Base-by-base conservation (phyloP, 495 filamentous ascomycete genomes). In the Neurospora tetrasperma region DNA sequence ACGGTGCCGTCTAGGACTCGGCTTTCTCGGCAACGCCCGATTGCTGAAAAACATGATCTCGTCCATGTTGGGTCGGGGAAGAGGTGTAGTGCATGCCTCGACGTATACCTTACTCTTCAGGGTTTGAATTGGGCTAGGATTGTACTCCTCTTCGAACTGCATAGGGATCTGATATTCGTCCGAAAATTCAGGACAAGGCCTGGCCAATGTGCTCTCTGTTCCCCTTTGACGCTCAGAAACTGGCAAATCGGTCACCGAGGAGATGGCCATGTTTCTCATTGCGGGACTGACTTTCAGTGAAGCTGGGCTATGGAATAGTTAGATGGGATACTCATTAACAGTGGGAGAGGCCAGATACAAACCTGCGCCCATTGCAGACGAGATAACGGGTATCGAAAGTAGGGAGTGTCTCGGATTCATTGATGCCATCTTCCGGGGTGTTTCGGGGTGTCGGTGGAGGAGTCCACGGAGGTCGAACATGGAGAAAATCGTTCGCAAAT, bases 321-420 rank as follows among this genome's bases (percentile, higher is more conserved):
- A 76, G 71, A 40, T 38, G 43, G 20, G 2, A 43, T 43, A 69
- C 18, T 41, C 4, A 20, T 16, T 20, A 46, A 35, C 70, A 20
- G 27, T 14, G 35, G 43, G 23, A 27, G 20, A 59, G 70, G 59
- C 16, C n/a, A n/a, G n/a, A 66, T 27, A 74, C 76, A 66, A n/a
- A 76, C 75, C 75, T 78, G 72, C 73, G 71, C 35, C 76, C 77
- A 44, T 76, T 69, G 39, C 44, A 72, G 43, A 71, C 40, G 69
- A 42, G 23, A 42, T 54, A 31, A 18, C 7, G 31, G 54, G 12
- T 66, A 38, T 27, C 54, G 27, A 66, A 14, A 16, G 23, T 18
- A 35, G 59, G 42, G 46, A 72, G 39, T 9, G 39, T 70, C 27
- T 39, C 39, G 14, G 59, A n/a, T 41, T 69, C 44, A 20, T 69